Evolutionary conservation across 208 protist genomes (phyloP).

Genomic region (Naegleria lovaniensis): DNA sequence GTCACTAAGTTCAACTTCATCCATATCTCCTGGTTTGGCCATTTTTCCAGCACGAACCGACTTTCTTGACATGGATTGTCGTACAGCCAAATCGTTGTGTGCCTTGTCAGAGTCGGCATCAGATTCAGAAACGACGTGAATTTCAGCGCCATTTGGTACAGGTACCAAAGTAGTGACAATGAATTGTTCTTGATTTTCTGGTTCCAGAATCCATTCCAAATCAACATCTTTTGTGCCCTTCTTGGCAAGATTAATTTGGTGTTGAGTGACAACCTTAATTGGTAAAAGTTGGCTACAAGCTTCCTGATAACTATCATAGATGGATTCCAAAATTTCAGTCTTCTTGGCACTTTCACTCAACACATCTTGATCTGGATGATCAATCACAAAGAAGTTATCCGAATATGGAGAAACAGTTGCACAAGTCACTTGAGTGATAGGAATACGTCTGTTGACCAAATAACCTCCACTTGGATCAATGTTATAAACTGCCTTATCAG

Average conservation of each 20-base stretch:
- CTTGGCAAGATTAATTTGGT: not conserved
- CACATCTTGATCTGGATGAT: not conserved
- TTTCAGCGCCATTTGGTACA: not conserved
- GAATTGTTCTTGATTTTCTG: not conserved
- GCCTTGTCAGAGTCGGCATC: not conserved
- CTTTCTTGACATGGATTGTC: no score
- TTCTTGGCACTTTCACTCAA: conserved; percentile 16
- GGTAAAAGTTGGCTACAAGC: not conserved
- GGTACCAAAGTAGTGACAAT: not conserved
- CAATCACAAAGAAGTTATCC: conserved; percentile 9
- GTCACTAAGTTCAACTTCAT: not conserved
- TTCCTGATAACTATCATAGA: not conserved
- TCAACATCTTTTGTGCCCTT: not conserved
- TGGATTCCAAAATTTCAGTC: conserved; percentile 14
- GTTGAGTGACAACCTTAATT: not conserved
- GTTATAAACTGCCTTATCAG: not conserved
- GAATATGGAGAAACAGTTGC: not conserved
- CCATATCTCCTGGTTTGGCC: not conserved
- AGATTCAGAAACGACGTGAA: not conserved
- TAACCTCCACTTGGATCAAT: conserved; percentile 18
- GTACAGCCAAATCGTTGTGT: not conserved
- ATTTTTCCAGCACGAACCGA: not conserved
- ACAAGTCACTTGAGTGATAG: not conserved
- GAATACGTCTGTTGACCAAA: not conserved
- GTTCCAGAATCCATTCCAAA: not conserved